A percentile compares a stretch with the other conserved stretches of the same genome.
phyloP scores from a whole-genome alignment of 1,284 basidiomycete genomes.

The Pyrrhoderma lamaoense region DNA sequence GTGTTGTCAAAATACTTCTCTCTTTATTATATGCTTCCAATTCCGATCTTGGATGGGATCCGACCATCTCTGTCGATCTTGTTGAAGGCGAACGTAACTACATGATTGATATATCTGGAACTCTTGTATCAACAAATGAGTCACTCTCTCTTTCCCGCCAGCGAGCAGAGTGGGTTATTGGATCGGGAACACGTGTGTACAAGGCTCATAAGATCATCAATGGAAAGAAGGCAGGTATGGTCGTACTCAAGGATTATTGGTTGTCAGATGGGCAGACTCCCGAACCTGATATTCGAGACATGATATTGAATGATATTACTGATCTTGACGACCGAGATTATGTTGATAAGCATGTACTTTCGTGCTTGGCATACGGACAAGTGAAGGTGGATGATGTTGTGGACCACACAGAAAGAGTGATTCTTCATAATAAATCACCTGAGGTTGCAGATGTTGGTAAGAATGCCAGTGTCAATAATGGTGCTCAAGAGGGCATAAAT shows the following conservation, averaged over 20 bases:
- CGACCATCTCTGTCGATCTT: neutral
- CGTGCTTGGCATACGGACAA: neutral
- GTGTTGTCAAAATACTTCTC: neutral
- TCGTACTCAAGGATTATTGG: neutral
- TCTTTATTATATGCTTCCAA: slow-evolving; percentile 3
- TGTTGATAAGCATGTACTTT: neutral
- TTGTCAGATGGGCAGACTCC: neutral
- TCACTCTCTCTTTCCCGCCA: too few species aligned
- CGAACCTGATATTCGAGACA: neutral
- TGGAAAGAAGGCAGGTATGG: neutral
- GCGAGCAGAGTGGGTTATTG: neutral
- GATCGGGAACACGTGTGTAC: neutral
- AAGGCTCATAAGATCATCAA: neutral
- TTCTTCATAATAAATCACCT: neutral
- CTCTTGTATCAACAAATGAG: neutral
- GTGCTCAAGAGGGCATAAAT: too few species aligned
- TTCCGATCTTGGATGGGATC: slow-evolving; percentile 3
- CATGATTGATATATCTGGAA: neutral
- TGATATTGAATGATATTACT: neutral
- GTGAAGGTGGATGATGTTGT: neutral
- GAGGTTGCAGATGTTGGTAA: neutral
- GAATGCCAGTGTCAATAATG: too few species aligned
- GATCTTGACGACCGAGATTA: neutral
- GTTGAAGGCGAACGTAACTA: slow-evolving; percentile 1
- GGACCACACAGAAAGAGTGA: slow-evolving; percentile 6